phyloP scores from a whole-genome alignment of 345 rosid species.

The Linum lewisii region DNA sequence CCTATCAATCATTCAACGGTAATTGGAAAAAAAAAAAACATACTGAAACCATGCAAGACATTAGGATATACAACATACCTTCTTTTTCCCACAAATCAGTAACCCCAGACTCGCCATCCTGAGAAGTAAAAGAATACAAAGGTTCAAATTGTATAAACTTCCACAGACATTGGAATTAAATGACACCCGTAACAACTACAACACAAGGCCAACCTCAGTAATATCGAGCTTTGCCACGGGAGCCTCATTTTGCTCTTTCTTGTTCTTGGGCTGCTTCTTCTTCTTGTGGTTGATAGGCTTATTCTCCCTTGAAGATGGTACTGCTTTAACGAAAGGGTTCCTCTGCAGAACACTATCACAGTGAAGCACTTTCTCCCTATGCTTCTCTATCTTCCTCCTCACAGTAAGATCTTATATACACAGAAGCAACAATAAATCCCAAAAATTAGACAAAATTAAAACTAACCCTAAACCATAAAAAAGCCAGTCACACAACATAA shows the following conservation, averaged over 20 bases:
- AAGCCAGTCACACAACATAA: neutral
- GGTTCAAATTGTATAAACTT: too few relatives aligned
- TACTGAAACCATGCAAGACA: neutral
- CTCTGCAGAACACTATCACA: slow-evolving; percentile 56
- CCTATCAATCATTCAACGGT: neutral
- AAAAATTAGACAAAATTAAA: neutral
- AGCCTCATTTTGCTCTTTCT: slow-evolving; percentile 24
- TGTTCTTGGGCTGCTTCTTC: slow-evolving; percentile 32
- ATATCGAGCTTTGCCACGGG: slow-evolving; percentile 16
- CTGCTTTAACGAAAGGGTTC: slow-evolving; percentile 62
- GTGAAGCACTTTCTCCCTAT: slow-evolving; percentile 54
- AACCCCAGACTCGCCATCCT: slow-evolving; percentile 46
- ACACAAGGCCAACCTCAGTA: slow-evolving; percentile 26
- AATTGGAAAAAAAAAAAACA: neutral
- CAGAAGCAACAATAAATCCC: neutral
- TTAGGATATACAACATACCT: slow-evolving; percentile 29
- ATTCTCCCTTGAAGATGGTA: slow-evolving; percentile 41
- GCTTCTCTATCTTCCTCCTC: slow-evolving; percentile 74
- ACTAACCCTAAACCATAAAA: neutral
- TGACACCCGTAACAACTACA: neutral
- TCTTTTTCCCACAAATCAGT: slow-evolving; percentile 56
- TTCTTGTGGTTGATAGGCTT: slow-evolving; percentile 3
- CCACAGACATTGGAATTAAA: neutral
- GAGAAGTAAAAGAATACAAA: slow-evolving; percentile 10
- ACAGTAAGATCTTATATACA: slow-evolving; percentile 49